Evolutionary conservation across 179 eudicot genomes (phyloP).

Genomic region (Carnegiea gigantea): DNA sequence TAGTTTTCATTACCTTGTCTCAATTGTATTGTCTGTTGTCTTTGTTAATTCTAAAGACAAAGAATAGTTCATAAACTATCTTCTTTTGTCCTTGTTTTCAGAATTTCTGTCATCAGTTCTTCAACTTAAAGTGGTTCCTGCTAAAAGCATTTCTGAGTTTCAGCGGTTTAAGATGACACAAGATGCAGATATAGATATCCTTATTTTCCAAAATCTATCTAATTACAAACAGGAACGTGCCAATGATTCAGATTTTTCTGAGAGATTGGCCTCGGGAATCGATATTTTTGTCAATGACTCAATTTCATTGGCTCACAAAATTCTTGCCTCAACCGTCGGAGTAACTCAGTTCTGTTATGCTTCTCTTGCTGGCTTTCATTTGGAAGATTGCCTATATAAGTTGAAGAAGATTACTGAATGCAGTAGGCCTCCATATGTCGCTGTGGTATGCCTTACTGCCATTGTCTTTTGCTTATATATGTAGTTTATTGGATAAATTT

Average conservation of each 20-base stretch:
- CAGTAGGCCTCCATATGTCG: constrained; percentile 46
- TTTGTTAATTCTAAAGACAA: neutral
- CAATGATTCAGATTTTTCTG: constrained; percentile 63
- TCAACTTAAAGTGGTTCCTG: constrained; percentile 54
- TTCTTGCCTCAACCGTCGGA: constrained; percentile 90
- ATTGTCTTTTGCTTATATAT: neutral
- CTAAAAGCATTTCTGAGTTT: constrained; percentile 25
- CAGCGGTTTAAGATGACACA: constrained; percentile 30
- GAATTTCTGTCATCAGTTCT: constrained; percentile 62
- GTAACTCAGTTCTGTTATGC: constrained; percentile 68
- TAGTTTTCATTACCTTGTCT: constrained; percentile 1
- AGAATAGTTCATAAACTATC: neutral
- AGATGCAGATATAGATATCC: constrained; percentile 32
- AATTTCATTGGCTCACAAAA: constrained; percentile 70
- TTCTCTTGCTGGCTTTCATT: constrained; percentile 76
- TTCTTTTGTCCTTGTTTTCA: constrained; percentile 31
- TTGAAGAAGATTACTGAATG: constrained; percentile 41
- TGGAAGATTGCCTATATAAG: constrained; percentile 57
- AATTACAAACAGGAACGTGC: constrained; percentile 56
- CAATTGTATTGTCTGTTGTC: neutral
- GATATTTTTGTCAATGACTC: constrained; percentile 86
- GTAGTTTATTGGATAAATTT: neutral
- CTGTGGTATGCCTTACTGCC: constrained; percentile 49
- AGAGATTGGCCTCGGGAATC: constrained; percentile 51
- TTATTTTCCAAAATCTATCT: constrained; percentile 65